Base-by-base conservation (phyloP, 768 basidiomycete species). In the Trametes cubensis region DNA sequence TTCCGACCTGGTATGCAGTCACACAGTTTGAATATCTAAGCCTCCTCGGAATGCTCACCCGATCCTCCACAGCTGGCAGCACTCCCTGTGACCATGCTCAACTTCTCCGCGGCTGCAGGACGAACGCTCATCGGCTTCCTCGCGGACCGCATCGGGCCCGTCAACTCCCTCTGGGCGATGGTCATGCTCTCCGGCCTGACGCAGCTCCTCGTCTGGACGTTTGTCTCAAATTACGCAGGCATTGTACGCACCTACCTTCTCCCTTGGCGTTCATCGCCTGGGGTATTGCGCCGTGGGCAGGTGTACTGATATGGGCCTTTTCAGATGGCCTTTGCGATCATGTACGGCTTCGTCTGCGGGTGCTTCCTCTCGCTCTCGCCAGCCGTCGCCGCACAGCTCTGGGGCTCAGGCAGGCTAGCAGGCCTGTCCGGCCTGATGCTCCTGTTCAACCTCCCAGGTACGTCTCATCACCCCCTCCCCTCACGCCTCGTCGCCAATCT, bases 191-290 rank as follows among this genome's bases (percentile, higher is more conserved):
- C 75, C 23, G 75, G 76, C 6, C 66, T 76, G 21, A 66, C 72
- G 13, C 75, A 79, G 63, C 69, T 79, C 18, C 59, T 78, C 48
- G 66, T 78, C 34, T 80, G 79, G 79, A 74, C 73, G 45, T 73
- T 78, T 46, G 70, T 74, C 60, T 65, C 69, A 39, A 67, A 64
- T 18, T 76, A 75, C 59, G 69, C 71, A 21, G 58, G 68, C 25
- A 71, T 77, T 41, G 67, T 68, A 46, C 49, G 67, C 49, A 23
- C 20, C 25, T 34, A 28, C 45, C 10, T 20, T 45, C 15, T 20
- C 20, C 23, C 52, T 11, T 38, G 11, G 30, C 26, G 17, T 34
- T n/a, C n/a, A n/a, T n/a, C n/a, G n/a, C n/a, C n/a, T n/a, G n/a
- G 6, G 28, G 42, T 17, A 18, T 2, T 48, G n/a, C 51, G 34